Evolutionary conservation across 1,139 yeast species (phyloP).

Genomic region (Barnettozyma hawaiiensis): DNA sequence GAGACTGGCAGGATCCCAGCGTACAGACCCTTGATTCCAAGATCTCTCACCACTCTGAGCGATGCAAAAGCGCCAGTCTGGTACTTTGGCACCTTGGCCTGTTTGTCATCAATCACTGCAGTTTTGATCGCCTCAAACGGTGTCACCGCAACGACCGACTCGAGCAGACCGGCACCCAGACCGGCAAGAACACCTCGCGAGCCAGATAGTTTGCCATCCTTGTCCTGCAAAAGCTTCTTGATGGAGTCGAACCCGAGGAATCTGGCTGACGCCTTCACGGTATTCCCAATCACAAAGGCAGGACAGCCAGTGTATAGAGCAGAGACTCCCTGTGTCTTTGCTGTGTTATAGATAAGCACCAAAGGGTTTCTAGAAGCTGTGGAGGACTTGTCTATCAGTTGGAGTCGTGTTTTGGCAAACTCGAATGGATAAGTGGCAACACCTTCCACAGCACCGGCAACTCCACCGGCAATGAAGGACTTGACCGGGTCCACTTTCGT

Average conservation of each 20-base stretch:
- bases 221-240: constrained; percentile 70
- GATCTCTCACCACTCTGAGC: constrained; percentile 58
- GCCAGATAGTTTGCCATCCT: constrained; percentile 81
- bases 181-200: constrained; percentile 94
- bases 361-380: constrained; percentile 77
- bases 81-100: constrained; percentile 68
- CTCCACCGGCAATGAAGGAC: constrained; percentile 89
- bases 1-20: constrained; percentile 92
- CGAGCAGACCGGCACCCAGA: constrained; percentile 90
- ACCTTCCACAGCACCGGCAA: constrained; percentile 94
- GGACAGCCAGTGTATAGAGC: constrained; percentile 95
- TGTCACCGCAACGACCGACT: constrained; percentile 88
- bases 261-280: constrained; percentile 91
- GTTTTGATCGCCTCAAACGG: constrained; percentile 97
- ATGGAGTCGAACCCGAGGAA: constrained; percentile 90
- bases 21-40: constrained; percentile 80
- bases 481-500: constrained; percentile 49
- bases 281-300: constrained; percentile 92
- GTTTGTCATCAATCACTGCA: constrained; percentile 90
- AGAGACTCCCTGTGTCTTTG: constrained; percentile 70
- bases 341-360: constrained; percentile 67
- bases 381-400: constrained; percentile 66
- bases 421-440: constrained; percentile 91
- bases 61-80: constrained; percentile 37
- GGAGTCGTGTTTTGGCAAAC: constrained; percentile 91